Evolutionary conservation across 75 land plant genomes (phyloP), one percentile per base, ranked within the genome.

Genomic region (Pinus albicaulis): DNA sequence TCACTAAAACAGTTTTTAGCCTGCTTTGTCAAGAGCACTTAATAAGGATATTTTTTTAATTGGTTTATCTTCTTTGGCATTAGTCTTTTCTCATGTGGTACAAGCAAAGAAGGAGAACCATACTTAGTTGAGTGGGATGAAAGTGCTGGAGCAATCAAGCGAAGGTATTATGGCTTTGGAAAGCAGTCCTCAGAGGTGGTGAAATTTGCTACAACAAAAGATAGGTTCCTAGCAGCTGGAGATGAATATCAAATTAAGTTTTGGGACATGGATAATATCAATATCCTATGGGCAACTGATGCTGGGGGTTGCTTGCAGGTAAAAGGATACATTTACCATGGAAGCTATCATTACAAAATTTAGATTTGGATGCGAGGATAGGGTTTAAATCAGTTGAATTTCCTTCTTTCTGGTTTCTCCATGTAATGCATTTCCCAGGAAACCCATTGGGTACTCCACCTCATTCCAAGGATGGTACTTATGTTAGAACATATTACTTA

Each of bases 41-140:
- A 28, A 6, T 28, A 63, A 15, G 38, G 66, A 63, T 62, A 26
- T 28, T 16, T 26, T 10, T 28, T 63, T 11, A 15, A 5, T 63
- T 63, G 19, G 17, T 63, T 63, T 76, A 12, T 55, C 70, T 57
- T 76, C 71, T 73, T 26, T 26, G 55, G 55, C 7, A 71, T 25
- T 69, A 90, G 92, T 82, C 80, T 90, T 8, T 90, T 90, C 71
- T 86, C 90, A 38, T 88, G 92, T 79, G 90, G 92, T 73, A 90
- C 92, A 58, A 90, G 84, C 64, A 88, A 88, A 78, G 90, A 90
- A 57, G 92, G 92, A 1, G 91, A 90, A 20, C 83, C 88, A 0
- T 81, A 78, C 73, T 66, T 90, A 23, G 92, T 90, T 63, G 92
- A 90, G 69, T 90, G 92, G 92, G 88, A 88, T 83, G 92, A 90